Base-by-base conservation (phyloP, 192 early-diverging fungal species). In the Coemansia sp. region DNA sequence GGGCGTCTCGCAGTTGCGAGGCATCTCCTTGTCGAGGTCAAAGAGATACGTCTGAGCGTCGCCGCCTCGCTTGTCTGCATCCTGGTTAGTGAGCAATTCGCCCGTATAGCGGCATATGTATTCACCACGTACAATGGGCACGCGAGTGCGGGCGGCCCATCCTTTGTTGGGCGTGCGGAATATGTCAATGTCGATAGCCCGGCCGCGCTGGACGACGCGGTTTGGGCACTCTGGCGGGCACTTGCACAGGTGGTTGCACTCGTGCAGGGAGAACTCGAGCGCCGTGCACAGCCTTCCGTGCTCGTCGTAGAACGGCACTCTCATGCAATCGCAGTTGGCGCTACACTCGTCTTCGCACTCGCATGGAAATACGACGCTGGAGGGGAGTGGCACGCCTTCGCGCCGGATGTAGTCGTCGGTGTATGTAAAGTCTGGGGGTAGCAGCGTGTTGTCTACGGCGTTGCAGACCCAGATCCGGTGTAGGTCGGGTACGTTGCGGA, bases 81-180 rank as follows among this genome's bases (percentile, higher is more conserved):
- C 89, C 18, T 76, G 56, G 26, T 84, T 83, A 16, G 94, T 79
- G n/a, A 99, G 85, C 1, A 99, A 89, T 75, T 98, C 96, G 35
- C 97, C 97, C 20, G 91, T 88, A 79, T 99, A 99, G 56, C 97
- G 91, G 76, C 95, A 93, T n/a, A 99, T 87, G 73, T 95, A 98
- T 13, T 87, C 79, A 62, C 91, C 91, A 36, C 66, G 66, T 25
- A 59, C 58, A 25, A 83, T 64, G 5, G 14, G 13, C 45, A 28
- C 34, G 34, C 66, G 68, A n/a, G 83, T 68, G 23, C 62, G 28
- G 0, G 68, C 83, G 4, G 75, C 83, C 78, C 79, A 84, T 18
- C 79, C 79, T 41, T 79, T 77, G 38, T 31, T 3, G 3, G 6
- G 13, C 5, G 72, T 75, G 36, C 78, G 67, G 70, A 72, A 72